Percentiles rank a stretch among this genome's conserved stretches.
Evolutionary conservation across 108 stramenopile genomes (phyloP).

Genomic region (Pinguiococcus pyrenoidosus): DNA sequence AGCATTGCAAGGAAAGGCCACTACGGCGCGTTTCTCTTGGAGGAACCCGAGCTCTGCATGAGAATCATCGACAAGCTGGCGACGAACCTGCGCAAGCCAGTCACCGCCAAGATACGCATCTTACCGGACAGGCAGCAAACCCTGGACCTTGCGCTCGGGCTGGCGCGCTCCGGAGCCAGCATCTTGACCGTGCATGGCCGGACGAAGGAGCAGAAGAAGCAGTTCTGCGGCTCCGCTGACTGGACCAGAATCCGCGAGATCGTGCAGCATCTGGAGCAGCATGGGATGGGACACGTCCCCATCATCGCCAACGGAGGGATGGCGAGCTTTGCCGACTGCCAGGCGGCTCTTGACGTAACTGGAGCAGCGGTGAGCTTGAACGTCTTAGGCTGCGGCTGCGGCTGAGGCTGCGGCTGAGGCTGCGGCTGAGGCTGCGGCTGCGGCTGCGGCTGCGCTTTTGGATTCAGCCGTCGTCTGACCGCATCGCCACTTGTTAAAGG

Average conservation of each 20-base stretch:
- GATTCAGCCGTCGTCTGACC: too few relatives aligned
- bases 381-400: too few relatives aligned
- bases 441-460: too few relatives aligned
- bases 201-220: conserved; percentile 69
- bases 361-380: too few relatives aligned
- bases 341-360: conserved; percentile 42
- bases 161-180: conserved; percentile 64
- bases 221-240: too few relatives aligned
- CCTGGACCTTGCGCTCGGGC: conserved; percentile 43
- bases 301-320: conserved; percentile 88
- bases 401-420: too few relatives aligned
- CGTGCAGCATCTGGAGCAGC: conserved; percentile 45
- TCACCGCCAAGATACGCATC: conserved; percentile 37
- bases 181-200: conserved; percentile 84
- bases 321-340: conserved; percentile 48
- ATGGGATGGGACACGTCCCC: too few relatives aligned
- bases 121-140: conserved; percentile 40
- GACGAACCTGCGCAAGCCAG: too few relatives aligned
- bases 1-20: conserved; percentile 64
- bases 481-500: too few relatives aligned
- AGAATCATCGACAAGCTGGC: too few relatives aligned
- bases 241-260: conserved; percentile 40
- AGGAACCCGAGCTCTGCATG: too few relatives aligned
- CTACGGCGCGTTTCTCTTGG: conserved; percentile 87
- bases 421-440: too few relatives aligned